A percentile compares a stretch with the other conserved stretches of the same genome.
phyloP scores from a whole-genome alignment of 2,329 filamentous ascomycete species.

The Ophiostoma sp. region DNA sequence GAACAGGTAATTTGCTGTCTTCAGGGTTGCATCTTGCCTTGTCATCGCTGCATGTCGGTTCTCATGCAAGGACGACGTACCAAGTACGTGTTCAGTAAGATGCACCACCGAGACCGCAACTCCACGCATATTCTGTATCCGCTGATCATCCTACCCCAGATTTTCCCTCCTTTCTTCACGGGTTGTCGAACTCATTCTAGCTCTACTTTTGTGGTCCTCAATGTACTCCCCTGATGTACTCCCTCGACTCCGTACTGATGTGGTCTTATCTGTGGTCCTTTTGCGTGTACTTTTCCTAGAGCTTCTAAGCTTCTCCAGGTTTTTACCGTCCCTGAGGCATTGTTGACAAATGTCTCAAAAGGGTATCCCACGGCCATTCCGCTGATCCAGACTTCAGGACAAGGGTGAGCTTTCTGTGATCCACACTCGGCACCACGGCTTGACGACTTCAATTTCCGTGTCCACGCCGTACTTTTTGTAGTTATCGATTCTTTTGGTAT shows the following conservation, averaged over 20 bases:
- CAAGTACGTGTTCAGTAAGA: too few species aligned
- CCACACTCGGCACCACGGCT: not conserved
- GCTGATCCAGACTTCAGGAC: not conserved
- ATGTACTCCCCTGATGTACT: too few species aligned
- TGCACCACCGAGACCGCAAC: not conserved
- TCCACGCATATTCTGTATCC: not conserved
- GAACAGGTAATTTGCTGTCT: not conserved
- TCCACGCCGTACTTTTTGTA: not conserved
- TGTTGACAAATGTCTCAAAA: not conserved
- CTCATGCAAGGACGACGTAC: too few species aligned
- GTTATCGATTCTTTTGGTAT: too few species aligned
- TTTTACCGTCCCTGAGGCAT: not conserved
- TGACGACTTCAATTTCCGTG: not conserved
- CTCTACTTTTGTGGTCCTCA: not conserved
- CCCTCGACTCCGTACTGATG: too few species aligned
- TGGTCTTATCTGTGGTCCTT: not conserved
- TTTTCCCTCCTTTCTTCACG: not conserved
- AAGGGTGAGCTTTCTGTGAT: not conserved
- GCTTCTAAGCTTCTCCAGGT: not conserved
- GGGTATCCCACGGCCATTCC: conserved; percentile 6
- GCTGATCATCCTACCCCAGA: conserved; percentile 9
- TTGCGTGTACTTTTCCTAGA: not conserved
- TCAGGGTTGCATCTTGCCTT: not conserved
- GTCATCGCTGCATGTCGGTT: not conserved
- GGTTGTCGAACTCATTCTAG: not conserved